A percentile compares a stretch with the other conserved stretches of the same genome.
Conservation (phyloP, 2,329 filamentous ascomycete species). For the Penicillium sp. region DNA sequence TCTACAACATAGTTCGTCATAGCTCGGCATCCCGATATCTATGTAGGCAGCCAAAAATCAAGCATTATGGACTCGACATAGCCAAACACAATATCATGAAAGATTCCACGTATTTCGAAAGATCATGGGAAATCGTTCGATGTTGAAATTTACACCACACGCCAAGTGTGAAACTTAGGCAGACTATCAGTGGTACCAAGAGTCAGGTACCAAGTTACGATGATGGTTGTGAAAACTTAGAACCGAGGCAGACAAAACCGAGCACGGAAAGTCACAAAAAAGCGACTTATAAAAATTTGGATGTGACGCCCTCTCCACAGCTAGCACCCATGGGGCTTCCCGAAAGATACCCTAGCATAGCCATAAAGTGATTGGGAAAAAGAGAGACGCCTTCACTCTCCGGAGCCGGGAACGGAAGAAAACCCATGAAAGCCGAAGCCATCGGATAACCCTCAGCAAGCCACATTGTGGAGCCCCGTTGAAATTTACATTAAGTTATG, state of each 20-base stretch:
- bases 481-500: conserved; percentile 50
- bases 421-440: conserved; percentile 45
- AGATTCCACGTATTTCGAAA: no score
- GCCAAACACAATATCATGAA: no score
- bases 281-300: conserved; percentile 20
- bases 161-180: no score
- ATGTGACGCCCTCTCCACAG: conserved; percentile 52
- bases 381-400: conserved; percentile 45
- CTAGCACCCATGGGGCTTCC: conserved; percentile 44
- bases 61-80: not conserved
- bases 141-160: not conserved
- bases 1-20: no score
- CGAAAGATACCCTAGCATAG: conserved; percentile 44
- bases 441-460: conserved; percentile 52
- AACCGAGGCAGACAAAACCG: not conserved
- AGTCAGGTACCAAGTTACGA: no score
- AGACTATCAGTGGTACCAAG: no score
- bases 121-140: not conserved
- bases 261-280: not conserved
- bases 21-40: not conserved
- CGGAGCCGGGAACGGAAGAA: conserved; percentile 53
- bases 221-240: not conserved
- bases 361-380: conserved; percentile 47
- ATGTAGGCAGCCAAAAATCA: not conserved
- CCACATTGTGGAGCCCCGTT: conserved; percentile 50